phyloP scores from a whole-genome alignment of 768 basidiomycete genomes.

The Fistulinella prunicolor region DNA sequence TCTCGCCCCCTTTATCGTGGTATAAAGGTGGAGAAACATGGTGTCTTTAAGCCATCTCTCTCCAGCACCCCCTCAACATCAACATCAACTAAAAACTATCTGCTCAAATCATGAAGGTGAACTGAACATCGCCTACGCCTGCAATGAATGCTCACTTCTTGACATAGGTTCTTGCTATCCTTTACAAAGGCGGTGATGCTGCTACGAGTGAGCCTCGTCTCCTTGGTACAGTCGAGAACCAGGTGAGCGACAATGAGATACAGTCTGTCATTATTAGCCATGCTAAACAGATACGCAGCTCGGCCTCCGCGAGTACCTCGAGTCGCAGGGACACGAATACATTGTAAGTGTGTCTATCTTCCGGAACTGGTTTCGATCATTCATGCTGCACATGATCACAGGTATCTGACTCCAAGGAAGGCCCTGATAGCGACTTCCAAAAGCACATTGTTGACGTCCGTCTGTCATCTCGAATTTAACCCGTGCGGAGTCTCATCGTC shows the following conservation, averaged over 20 bases:
- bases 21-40: constrained; percentile 20
- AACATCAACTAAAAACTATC: background rate
- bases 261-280: background rate
- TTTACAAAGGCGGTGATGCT: constrained; percentile 66
- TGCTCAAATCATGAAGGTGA: constrained; percentile 43
- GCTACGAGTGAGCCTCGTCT: constrained; percentile 71
- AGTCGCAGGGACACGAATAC: constrained; percentile 69
- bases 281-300: constrained; percentile 44
- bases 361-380: background rate
- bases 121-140: background rate
- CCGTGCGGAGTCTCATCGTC: constrained; percentile 10
- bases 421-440: constrained; percentile 75
- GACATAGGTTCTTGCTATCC: constrained; percentile 70
- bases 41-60: background rate
- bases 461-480: constrained; percentile 5
- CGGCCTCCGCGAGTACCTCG: constrained; percentile 67
- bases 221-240: constrained; percentile 78
- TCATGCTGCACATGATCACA: constrained; percentile 25
- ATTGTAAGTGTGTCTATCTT: constrained; percentile 43
- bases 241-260: constrained; percentile 38
- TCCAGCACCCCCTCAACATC: constrained; percentile 9
- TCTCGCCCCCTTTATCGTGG: background rate
- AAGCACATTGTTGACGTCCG: constrained; percentile 78
- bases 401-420: constrained; percentile 84
- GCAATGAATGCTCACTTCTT: constrained; percentile 1